These are phyloP conservation scores for Exophiala sp. DNA, from an alignment of 2,329 filamentous ascomycete species.

Conservation along the genomic window DNA sequence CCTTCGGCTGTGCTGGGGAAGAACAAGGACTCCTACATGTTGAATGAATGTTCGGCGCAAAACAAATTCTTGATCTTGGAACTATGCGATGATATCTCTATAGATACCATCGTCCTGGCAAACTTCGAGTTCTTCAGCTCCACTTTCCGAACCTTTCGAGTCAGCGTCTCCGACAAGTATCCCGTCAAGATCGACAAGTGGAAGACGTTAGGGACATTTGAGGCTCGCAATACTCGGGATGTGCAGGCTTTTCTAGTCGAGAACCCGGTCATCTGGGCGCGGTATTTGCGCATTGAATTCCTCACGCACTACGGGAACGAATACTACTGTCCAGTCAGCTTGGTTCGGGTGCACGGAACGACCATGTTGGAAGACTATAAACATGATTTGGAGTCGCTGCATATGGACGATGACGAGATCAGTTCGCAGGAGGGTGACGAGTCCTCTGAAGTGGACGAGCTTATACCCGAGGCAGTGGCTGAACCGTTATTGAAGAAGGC, in stretches of 20 bases:
- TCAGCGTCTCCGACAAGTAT: constrained; percentile 91
- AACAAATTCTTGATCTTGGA: constrained; percentile 96
- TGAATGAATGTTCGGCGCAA: constrained; percentile 76
- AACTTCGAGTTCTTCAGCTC: constrained; percentile 99
- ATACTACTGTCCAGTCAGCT: constrained; percentile 88
- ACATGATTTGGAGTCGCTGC: constrained; percentile 67
- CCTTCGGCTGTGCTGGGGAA: constrained; percentile 84
- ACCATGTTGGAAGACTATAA: constrained; percentile 92
- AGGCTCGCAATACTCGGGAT: constrained; percentile 85
- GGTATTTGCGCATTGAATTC: constrained; percentile 88
- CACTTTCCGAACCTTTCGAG: constrained; percentile 83
- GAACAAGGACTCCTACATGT: constrained; percentile 98
- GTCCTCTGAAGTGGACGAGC: constrained; percentile 15
- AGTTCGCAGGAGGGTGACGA: constrained; percentile 27
- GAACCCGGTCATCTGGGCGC: constrained; percentile 90
- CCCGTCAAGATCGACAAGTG: constrained; percentile 88
- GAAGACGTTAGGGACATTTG: constrained; percentile 80
- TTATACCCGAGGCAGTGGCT: constrained; percentile 18
- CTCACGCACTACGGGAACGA: constrained; percentile 91
- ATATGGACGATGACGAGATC: constrained; percentile 46
- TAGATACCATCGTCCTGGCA: constrained; percentile 93
- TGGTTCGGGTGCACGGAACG: constrained; percentile 85
- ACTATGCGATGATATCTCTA: constrained; percentile 75
- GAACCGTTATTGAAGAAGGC: constrained; percentile 21
- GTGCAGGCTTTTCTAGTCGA: constrained; percentile 93